Evolutionary conservation across 768 basidiomycete species (phyloP), one percentile per base, ranked within the genome.

Genomic region (Scleroderma citrinum): DNA sequence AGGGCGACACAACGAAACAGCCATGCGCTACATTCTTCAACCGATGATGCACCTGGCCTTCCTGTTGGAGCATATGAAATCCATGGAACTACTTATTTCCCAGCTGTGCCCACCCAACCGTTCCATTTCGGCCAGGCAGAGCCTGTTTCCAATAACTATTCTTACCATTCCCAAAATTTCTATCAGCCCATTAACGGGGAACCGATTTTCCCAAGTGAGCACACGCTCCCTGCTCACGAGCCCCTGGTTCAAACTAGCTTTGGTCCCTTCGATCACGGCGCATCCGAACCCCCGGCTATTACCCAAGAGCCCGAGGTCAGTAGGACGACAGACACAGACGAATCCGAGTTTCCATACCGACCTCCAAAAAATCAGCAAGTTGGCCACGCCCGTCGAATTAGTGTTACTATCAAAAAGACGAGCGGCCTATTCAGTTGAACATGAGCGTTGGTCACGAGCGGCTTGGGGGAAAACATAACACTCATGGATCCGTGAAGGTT

Each of bases 341-440:
- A 52, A 29, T 39, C 55, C 26, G 60, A 62, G 20, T 66, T 66
- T 19, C 64, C 72, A 12, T 70, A 69, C 53, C 56, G 55, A 8
- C 65, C 69, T 20, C 65, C 63, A 19, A 60, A 58, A 47, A 49
- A 57, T 36, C 64, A 67, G 49, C 60, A 52, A n/a, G 54, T 59
- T 2, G 72, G 73, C 5, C 72, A 74, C 35, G 65, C 69, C 12
- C 63, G 67, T 24, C 69, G 73, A 13, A 61, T 73, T 51, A 74
- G 68, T 49, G 66, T 73, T 49, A 51, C 60, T 36, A 48, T 71
- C 57, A 70, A 66, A 58, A 67, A 66, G 26, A 24, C 19, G 34
- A 23, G 24, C 40, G 40, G 23, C n/a, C 23, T 26, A 23, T n/a
- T 20, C 5, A 5, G 24, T 10, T 26, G 24, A 42, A 20, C 4